Conservation (phyloP, 495 filamentous ascomycete species). For the Echria macrotheca region DNA sequence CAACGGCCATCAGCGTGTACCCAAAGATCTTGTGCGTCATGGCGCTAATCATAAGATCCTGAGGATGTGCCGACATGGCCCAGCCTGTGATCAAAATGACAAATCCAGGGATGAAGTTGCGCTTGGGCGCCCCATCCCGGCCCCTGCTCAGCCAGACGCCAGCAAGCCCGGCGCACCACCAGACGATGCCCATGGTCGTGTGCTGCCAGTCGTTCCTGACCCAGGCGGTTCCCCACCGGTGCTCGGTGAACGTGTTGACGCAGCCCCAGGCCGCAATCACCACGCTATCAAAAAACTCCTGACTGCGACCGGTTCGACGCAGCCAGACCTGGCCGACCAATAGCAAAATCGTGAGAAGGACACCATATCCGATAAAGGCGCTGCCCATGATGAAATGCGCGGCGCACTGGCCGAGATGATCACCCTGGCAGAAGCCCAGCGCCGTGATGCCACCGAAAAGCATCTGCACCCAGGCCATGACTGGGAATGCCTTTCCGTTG, state of each 20-base stretch:
- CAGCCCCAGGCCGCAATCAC: conserved; percentile 92
- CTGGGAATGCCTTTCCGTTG: conserved; percentile 78
- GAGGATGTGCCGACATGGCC: conserved; percentile 87
- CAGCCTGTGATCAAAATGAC: conserved; percentile 92
- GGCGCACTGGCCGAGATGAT: conserved; percentile 87
- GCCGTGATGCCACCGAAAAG: conserved; percentile 91
- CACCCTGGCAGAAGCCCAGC: conserved; percentile 87
- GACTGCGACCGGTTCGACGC: conserved; percentile 73
- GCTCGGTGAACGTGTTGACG: conserved; percentile 97
- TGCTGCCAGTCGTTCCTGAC: conserved; percentile 95
- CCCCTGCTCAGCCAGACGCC: conserved; percentile 87
- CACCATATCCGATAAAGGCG: conserved; percentile 92
- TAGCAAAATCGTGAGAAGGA: conserved; percentile 78
- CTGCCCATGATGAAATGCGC: conserved; percentile 99
- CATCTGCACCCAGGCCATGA: conserved; percentile 92
- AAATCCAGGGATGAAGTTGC: conserved; percentile 87
- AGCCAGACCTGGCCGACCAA: conserved; percentile 88
- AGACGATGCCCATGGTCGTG: conserved; percentile 94
- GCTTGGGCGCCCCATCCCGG: conserved; percentile 75
- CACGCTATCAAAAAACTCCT: conserved; percentile 94
- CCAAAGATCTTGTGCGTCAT: conserved; percentile 92
- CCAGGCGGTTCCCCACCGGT: conserved; percentile 87
- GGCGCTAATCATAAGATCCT: conserved; percentile 73
- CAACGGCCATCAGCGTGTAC: conserved; percentile 91
- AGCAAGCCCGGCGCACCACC: conserved; percentile 90